phyloP scores from a whole-genome alignment of 768 basidiomycete genomes.

The Pulveroboletus sp. region DNA sequence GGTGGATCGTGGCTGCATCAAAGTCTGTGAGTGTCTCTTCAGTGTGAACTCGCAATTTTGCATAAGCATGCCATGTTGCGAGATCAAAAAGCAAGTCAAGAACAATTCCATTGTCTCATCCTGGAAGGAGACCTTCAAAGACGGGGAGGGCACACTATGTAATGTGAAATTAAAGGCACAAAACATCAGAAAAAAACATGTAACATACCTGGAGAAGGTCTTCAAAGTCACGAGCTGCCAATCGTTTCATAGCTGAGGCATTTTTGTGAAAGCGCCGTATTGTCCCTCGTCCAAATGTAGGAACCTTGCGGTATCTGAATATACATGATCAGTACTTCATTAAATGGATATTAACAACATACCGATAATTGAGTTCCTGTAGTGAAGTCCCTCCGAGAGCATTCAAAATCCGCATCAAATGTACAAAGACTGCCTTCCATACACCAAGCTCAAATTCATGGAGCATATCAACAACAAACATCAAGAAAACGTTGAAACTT shows the following conservation, averaged over 20 bases:
- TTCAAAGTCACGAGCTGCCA: constrained; percentile 38
- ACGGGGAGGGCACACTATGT: constrained; percentile 12
- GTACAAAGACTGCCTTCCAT: constrained; percentile 9
- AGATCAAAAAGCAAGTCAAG: neutral
- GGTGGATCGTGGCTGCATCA: neutral
- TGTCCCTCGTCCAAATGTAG: constrained; percentile 33
- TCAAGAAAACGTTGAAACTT: constrained; percentile 15
- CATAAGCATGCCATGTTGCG: neutral
- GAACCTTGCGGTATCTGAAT: constrained; percentile 29
- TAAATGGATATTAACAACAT: neutral
- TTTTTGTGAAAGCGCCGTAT: constrained; percentile 33
- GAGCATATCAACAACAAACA: neutral
- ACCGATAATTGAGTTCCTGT: constrained; percentile 16
- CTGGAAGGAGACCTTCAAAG: constrained; percentile 6
- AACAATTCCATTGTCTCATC: neutral
- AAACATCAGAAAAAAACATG: neutral
- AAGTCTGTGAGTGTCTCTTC: constrained; percentile 7
- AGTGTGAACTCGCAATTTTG: constrained; percentile 15
- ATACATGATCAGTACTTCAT: neutral
- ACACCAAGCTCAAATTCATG: neutral
- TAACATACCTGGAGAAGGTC: constrained; percentile 33
- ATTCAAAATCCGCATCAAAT: constrained; percentile 22
- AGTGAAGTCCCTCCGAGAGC: constrained; percentile 5
- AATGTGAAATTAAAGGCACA: too few species aligned
- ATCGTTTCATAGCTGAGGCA: constrained; percentile 32